Percentiles rank a stretch among this genome's conserved stretches.
These are phyloP conservation scores for Syzygium aqueum DNA, from an alignment of 345 rosid species.

Conservation along the genomic window DNA sequence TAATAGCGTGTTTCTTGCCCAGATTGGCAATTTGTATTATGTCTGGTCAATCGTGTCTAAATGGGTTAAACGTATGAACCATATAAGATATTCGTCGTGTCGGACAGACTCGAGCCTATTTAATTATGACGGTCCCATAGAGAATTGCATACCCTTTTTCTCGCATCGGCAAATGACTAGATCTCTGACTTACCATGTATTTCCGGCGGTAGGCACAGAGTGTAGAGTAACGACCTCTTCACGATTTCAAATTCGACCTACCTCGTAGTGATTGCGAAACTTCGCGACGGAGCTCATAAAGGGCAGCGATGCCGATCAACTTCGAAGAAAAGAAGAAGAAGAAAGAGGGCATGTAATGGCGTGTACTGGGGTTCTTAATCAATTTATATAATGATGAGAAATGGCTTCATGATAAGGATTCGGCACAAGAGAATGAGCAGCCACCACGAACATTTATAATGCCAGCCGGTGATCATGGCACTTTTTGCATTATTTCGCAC, in stretches of 20 bases:
- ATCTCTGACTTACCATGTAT: background rate
- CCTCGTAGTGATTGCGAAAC: background rate
- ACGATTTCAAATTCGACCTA: background rate
- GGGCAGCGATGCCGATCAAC: background rate
- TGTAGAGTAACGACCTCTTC: background rate
- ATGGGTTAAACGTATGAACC: background rate
- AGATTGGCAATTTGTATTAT: background rate
- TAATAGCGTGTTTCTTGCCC: background rate
- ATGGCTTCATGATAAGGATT: background rate
- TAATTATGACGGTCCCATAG: background rate
- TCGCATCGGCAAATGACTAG: background rate
- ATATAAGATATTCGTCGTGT: background rate
- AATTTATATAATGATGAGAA: background rate
- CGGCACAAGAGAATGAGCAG: background rate
- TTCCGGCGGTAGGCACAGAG: background rate
- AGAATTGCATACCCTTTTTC: background rate
- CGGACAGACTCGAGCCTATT: background rate
- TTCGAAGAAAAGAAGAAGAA: rapidly evolving
- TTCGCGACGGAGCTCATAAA: background rate
- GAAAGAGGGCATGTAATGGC: background rate
- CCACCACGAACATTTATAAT: background rate
- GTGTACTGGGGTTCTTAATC: background rate
- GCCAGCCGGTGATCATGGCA: background rate
- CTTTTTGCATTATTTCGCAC: background rate
- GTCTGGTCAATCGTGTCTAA: background rate